Evolutionary conservation across 768 basidiomycete genomes (phyloP).

Genomic region (Macrolepiota fuliginosa): DNA sequence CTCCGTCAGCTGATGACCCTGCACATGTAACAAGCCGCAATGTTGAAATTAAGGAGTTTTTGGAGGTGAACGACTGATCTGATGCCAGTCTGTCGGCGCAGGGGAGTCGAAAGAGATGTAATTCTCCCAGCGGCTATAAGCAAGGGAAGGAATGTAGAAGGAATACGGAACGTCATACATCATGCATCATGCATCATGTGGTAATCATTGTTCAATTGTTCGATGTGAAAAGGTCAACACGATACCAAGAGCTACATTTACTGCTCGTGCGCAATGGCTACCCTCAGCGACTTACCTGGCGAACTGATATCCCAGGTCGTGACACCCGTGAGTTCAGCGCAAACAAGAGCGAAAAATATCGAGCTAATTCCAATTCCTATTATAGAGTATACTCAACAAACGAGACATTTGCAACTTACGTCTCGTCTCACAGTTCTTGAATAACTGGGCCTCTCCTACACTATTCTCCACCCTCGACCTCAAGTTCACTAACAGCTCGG

Average conservation of each 20-base stretch:
- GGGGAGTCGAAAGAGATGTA: too few relatives aligned
- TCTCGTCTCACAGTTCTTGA: neutral
- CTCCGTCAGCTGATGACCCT: conserved; percentile 13
- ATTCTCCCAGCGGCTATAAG: too few relatives aligned
- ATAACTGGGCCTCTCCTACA: neutral
- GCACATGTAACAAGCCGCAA: neutral
- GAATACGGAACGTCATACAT: too few relatives aligned
- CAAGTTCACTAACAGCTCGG: neutral
- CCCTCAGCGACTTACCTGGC: neutral
- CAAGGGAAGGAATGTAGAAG: too few relatives aligned
- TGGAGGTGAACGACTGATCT: neutral
- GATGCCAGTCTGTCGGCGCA: neutral
- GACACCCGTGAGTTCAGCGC: neutral
- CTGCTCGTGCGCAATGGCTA: neutral
- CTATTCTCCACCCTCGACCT: neutral
- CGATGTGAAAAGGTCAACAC: neutral
- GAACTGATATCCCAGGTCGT: neutral
- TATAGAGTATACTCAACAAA: neutral
- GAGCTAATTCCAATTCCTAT: neutral
- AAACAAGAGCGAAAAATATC: neutral
- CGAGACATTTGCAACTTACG: neutral
- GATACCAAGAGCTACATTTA: neutral
- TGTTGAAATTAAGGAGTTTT: neutral
- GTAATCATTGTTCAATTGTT: neutral
- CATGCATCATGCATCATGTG: too few relatives aligned